Percentiles rank a stretch among this genome's conserved stretches.
Conservation (phyloP, 192 early-diverging fungal species). For the Podochytrium sp. region DNA sequence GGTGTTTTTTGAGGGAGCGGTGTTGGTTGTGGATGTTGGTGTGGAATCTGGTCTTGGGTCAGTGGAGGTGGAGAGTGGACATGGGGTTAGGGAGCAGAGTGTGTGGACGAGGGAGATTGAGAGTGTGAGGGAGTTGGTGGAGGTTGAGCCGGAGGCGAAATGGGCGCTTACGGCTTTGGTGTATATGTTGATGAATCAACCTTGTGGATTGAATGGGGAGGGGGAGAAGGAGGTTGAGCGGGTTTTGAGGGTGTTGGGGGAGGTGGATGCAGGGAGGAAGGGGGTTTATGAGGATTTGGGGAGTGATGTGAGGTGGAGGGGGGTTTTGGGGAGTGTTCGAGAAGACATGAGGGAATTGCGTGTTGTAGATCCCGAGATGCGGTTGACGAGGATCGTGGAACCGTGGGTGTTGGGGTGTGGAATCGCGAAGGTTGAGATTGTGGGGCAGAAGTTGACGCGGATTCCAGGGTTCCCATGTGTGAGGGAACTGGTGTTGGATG, state of each 20-base stretch:
- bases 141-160: conserved; percentile 82
- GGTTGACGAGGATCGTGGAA: not conserved
- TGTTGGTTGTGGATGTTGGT: too few species aligned
- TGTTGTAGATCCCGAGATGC: not conserved
- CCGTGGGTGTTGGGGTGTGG: not conserved
- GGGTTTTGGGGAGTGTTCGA: not conserved
- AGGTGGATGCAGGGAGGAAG: conserved; percentile 56
- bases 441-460: not conserved
- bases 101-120: conserved; percentile 64
- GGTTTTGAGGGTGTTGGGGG: conserved; percentile 55
- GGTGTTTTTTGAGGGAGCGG: not conserved
- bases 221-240: conserved; percentile 46
- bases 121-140: conserved; percentile 68
- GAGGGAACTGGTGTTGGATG: not conserved
- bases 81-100: not conserved
- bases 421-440: not conserved
- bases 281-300: conserved; percentile 52
- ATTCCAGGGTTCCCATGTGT: conserved; percentile 13
- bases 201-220: conserved; percentile 43
- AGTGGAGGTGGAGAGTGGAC: too few species aligned
- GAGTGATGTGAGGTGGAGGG: conserved; percentile 10
- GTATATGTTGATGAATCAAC: too few species aligned
- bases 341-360: not conserved
- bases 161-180: conserved; percentile 67
- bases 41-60: too few species aligned